Evolutionary conservation across 1,284 basidiomycete species (phyloP).

Genomic region (Xerocomus nothofagi): DNA sequence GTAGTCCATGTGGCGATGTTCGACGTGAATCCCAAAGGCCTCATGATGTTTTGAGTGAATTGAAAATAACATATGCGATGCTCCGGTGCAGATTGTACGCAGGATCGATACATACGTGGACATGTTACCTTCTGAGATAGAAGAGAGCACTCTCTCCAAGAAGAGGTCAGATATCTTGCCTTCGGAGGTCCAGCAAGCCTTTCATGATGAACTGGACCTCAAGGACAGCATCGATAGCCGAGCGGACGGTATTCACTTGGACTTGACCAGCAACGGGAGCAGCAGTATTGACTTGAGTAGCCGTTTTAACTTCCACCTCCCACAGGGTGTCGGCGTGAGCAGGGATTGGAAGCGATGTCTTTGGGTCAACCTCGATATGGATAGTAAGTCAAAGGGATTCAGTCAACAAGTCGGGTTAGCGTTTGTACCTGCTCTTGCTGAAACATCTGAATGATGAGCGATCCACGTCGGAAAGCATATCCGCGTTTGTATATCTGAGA

Average conservation of each 20-base stretch:
- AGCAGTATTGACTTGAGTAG: conserved; percentile 69
- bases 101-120: not conserved
- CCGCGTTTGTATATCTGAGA: conserved; percentile 79
- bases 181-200: conserved; percentile 67
- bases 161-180: conserved; percentile 39
- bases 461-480: conserved; percentile 68
- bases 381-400: conserved; percentile 6
- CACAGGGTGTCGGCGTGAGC: conserved; percentile 74
- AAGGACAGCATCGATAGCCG: conserved; percentile 66
- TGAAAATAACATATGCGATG: not conserved
- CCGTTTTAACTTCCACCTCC: conserved; percentile 83
- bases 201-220: conserved; percentile 81
- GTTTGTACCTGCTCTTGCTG: conserved; percentile 72
- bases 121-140: not conserved
- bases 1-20: not conserved
- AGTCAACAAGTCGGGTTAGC: conserved; percentile 3
- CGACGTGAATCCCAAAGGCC: not conserved
- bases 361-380: conserved; percentile 56
- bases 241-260: conserved; percentile 34
- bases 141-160: not conserved
- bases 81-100: not conserved
- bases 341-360: conserved; percentile 68
- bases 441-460: conserved; percentile 74
- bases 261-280: conserved; percentile 61
- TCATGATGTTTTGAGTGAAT: not conserved